Evolutionary conservation across 2,329 filamentous ascomycete species (phyloP), one percentile per base, ranked within the genome.

Genomic region (Scedosporium apiospermum): DNA sequence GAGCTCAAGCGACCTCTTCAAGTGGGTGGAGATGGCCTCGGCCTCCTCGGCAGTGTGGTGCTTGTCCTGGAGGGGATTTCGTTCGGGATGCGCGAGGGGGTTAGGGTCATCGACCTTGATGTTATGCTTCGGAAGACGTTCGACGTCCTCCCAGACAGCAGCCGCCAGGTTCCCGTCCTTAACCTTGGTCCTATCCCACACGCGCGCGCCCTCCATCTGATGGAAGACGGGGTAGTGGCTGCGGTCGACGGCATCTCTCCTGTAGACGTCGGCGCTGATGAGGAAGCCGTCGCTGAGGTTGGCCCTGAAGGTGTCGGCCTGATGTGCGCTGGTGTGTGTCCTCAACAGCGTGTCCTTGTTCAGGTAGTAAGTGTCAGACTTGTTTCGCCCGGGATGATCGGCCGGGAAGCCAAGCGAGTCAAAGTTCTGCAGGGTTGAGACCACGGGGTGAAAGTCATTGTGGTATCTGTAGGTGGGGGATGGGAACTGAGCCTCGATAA

Each of bases 171-270:
- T 82, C 18, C 80, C 81, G 64, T 74, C 78, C 4, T 63, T 59
- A 55, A 83, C 83, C 72, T 78, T 82, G 30, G 72, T 79, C 9
- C 91, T 84, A 71, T 95, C 89, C 93, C 95, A 99, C 62, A 92
- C 88, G 68, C 89, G 83, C 7, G 93, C 93, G 12, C 92, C 93
- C 74, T 99, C 95, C 93, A 98, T 98, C 77, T 99, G 95, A 76
- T 99, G 95, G 75, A 99, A 99, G 64, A 96, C 86, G 0, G 95
- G 95, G 75, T 98, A 98, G 76, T 99, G 95, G 68, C 88, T 95
- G 63, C 90, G 86, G 75, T 99, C 95, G 70, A 99, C 89, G 63
- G 93, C 93, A 82, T 99, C 95, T 66, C 95, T 84, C 53, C 95
- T 86, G 75, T 98, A 99, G 18, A 99, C 95, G 73, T 99, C 95